Conservation (phyloP, 768 basidiomycete genomes). For the Mycena vitilis region DNA sequence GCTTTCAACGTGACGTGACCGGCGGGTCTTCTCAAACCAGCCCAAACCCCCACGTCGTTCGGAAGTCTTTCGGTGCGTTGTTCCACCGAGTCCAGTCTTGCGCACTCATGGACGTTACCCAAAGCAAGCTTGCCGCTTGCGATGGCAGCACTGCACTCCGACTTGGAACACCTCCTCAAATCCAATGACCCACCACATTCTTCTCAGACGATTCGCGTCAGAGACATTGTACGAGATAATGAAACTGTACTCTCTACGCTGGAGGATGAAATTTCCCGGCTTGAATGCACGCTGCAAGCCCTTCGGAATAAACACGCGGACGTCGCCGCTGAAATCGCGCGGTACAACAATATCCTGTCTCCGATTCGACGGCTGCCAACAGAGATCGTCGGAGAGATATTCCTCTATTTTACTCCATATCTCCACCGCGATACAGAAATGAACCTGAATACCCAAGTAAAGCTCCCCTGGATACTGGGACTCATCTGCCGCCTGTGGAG, state of each 20-base stretch:
- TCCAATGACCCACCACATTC: constrained; percentile 13
- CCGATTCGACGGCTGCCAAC: constrained; percentile 7
- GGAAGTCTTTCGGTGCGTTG: too few relatives aligned
- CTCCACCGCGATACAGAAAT: background rate
- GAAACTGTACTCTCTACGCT: background rate
- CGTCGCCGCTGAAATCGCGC: background rate
- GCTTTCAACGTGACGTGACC: too few relatives aligned
- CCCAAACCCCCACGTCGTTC: too few relatives aligned
- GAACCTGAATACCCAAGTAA: too few relatives aligned
- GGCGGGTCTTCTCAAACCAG: too few relatives aligned
- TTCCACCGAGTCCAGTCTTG: too few relatives aligned
- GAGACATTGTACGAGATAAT: constrained; percentile 2
- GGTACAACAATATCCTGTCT: constrained; percentile 7
- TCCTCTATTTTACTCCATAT: constrained; percentile 22
- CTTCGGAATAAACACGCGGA: constrained; percentile 3
- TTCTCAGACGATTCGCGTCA: background rate
- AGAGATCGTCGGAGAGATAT: constrained; percentile 24
- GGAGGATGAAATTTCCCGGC: background rate
- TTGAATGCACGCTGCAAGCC: background rate
- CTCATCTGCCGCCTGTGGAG: constrained; percentile 19
- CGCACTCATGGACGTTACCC: too few relatives aligned
- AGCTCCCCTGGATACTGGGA: constrained; percentile 14
- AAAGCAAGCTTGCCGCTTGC: too few relatives aligned
- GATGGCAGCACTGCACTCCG: too few relatives aligned
- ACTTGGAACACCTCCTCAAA: background rate